These are phyloP conservation scores for Collybia sp. DNA, from an alignment of 768 basidiomycete species.

Conservation along the genomic window DNA sequence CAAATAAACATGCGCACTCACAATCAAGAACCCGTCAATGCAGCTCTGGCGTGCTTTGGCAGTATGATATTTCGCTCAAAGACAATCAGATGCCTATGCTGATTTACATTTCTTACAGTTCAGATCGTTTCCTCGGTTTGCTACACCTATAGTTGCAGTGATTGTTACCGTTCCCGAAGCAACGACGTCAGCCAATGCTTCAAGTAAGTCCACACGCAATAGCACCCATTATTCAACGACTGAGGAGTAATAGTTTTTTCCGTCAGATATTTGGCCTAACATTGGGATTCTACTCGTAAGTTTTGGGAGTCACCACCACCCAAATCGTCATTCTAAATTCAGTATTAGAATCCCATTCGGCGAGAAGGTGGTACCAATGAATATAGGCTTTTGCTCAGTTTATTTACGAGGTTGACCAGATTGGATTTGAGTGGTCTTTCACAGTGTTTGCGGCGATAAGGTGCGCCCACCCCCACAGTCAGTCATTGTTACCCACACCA, in stretches of 20 bases:
- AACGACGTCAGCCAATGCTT: constrained; percentile 35
- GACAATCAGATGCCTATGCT: neutral
- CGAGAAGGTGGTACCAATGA: constrained; percentile 16
- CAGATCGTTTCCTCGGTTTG: constrained; percentile 32
- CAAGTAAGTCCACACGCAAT: constrained; percentile 18
- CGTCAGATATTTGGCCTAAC: constrained; percentile 32
- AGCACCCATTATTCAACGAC: too few relatives aligned
- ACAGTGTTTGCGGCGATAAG: constrained; percentile 30
- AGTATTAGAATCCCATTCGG: constrained; percentile 28
- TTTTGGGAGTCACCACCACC: neutral
- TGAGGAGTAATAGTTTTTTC: constrained; percentile 21
- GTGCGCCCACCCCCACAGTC: constrained; percentile 11
- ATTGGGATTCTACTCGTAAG: constrained; percentile 33
- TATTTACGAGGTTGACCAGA: constrained; percentile 10
- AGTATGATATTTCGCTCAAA: constrained; percentile 14
- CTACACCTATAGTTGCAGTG: constrained; percentile 35
- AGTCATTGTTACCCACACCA: neutral
- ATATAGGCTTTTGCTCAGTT: neutral
- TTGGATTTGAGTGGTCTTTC: constrained; percentile 33
- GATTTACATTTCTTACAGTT: constrained; percentile 12
- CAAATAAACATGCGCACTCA: neutral
- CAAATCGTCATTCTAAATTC: neutral
- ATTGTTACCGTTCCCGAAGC: constrained; percentile 30
- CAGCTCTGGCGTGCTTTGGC: constrained; percentile 32
- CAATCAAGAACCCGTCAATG: neutral